These are phyloP conservation scores for Collybiopsis luxurians DNA, from an alignment of 768 basidiomycete genomes.

Conservation along the genomic window DNA sequence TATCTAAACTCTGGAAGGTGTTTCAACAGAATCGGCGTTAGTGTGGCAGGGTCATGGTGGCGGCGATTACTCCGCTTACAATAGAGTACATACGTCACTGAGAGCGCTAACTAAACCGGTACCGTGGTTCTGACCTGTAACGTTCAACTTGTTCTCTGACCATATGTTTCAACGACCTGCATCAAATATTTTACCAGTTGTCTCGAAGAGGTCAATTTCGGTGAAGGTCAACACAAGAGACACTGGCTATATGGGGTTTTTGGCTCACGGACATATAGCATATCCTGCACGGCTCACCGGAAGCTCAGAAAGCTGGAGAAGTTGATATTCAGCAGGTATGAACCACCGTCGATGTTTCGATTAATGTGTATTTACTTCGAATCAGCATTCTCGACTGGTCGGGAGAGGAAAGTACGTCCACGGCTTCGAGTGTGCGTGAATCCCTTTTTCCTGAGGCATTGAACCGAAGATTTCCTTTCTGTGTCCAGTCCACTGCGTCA, in stretches of 20 bases:
- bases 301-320: conserved; percentile 83
- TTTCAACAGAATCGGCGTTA: no score
- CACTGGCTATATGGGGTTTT: conserved; percentile 11
- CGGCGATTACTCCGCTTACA: not conserved
- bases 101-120: not conserved
- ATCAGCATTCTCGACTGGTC: conserved; percentile 88
- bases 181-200: conserved; percentile 19
- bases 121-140: no score
- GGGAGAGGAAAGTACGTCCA: conserved; percentile 95
- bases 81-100: conserved; percentile 27
- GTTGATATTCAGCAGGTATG: conserved; percentile 42
- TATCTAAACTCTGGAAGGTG: no score
- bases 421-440: conserved; percentile 74
- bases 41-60: not conserved
- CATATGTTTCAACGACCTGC: conserved; percentile 20
- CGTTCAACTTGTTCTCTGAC: no score
- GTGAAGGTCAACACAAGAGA: conserved; percentile 48
- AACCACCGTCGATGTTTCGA: not conserved
- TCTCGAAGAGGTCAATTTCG: conserved; percentile 50
- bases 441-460: not conserved
- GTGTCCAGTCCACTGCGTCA: conserved; percentile 76
- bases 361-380: conserved; percentile 14
- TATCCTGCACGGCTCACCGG: conserved; percentile 89
- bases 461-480: conserved; percentile 5
- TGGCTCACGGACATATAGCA: conserved; percentile 47